These are phyloP conservation scores for Orbilia ellipsospora DNA, from an alignment of 2,329 filamentous ascomycete genomes.

Conservation along the genomic window DNA sequence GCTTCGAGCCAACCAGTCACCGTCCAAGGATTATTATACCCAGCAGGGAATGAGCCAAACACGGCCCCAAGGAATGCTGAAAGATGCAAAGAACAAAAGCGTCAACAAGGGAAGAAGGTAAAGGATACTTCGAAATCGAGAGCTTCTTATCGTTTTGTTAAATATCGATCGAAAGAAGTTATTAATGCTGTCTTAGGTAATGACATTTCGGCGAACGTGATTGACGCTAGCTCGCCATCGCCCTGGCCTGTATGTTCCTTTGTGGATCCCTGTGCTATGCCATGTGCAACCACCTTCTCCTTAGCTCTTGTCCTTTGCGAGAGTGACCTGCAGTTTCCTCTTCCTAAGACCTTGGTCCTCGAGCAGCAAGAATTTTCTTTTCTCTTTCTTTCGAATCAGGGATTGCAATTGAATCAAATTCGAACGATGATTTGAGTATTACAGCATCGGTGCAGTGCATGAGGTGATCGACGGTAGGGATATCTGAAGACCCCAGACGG, in stretches of 20 bases:
- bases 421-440: constrained; percentile 21
- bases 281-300: constrained; percentile 50
- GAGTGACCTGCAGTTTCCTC: constrained; percentile 34
- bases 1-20: not conserved
- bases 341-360: constrained; percentile 5
- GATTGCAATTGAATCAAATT: constrained; percentile 8
- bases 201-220: constrained; percentile 34
- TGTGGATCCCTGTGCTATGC: constrained; percentile 37
- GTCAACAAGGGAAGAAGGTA: not conserved
- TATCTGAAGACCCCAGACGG: not conserved
- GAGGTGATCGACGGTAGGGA: constrained; percentile 31
- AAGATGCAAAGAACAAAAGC: not conserved
- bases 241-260: constrained; percentile 22
- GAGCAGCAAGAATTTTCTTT: constrained; percentile 23
- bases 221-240: constrained; percentile 45
- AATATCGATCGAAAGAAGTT: not conserved
- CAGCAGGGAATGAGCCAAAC: not conserved
- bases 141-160: constrained; percentile 26
- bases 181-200: constrained; percentile 14
- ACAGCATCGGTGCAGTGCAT: constrained; percentile 15
- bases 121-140: not conserved
- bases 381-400: constrained; percentile 16
- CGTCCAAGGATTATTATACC: not conserved
- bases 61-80: constrained; percentile 3
- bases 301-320: constrained; percentile 42